Base-by-base conservation (phyloP, 805 yeast genomes). In the Candida incommunis region DNA sequence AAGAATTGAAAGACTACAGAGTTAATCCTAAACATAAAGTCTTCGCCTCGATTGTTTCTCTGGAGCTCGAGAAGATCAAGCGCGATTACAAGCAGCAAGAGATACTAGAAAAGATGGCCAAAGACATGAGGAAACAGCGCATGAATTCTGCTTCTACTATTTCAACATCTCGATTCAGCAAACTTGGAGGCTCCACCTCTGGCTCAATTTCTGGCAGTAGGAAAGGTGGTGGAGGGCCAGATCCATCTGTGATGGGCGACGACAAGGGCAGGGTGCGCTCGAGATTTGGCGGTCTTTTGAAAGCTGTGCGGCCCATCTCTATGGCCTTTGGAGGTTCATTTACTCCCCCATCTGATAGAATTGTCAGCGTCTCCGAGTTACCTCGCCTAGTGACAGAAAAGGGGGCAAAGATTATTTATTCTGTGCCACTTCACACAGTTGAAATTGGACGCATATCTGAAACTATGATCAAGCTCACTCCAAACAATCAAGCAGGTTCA, bases 71-170 rank as follows among this genome's bases (percentile, higher is more conserved):
- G 24, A 72, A 80, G 54, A 50, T 72, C 22, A 66, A 66, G 49
- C 61, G 82, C 42, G 88, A 82, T 48, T 54, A 58, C 3, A 62
- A 64, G 41, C 76, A 71, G 53, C 60, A 51, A 29, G 78, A 71
- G 24, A 51, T 54, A 13, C 42, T 63, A 21, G 59, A 56, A 18
- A 44, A 52, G 20, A 53, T 50, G 40, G 35, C 42, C 2, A 44
- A 44, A 22, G 58, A 54, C 4, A 16, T 46, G 31, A 41, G 45
- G 23, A 47, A 46, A 46, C 42, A 27, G 29, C 40, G 26, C 20
- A 31, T 29, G 34, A 35, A 31, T 23, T 13, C 7, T 25, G 7
- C 41, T 3, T 16, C 41, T 7, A 11, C 41, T 22, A 26, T 21
- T 20, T 15, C 18, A 34, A n/a, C 41, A 23, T 31, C 37, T 18